Evolutionary conservation across 768 basidiomycete genomes (phyloP).

Genomic region (Serendipita vermifera): DNA sequence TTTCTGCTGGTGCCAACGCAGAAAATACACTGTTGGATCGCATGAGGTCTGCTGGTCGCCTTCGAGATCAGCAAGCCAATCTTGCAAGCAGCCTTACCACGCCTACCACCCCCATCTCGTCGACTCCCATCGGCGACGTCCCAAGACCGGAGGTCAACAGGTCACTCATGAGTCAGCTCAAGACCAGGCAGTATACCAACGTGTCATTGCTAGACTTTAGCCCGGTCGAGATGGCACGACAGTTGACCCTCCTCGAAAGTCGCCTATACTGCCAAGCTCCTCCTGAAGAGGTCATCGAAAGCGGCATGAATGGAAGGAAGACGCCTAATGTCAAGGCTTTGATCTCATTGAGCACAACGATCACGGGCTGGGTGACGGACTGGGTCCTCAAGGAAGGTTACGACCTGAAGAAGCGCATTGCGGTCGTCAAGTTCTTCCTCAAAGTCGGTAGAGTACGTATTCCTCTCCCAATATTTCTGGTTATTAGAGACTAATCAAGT

Average conservation of each 20-base stretch:
- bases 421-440: constrained; percentile 80
- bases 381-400: constrained; percentile 74
- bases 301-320: constrained; percentile 55
- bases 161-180: constrained; percentile 50
- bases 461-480: constrained; percentile 11
- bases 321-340: constrained; percentile 71
- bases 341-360: constrained; percentile 75
- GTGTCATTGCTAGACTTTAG: constrained; percentile 86
- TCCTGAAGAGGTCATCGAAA: constrained; percentile 80
- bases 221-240: constrained; percentile 78
- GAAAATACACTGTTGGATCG: constrained; percentile 29
- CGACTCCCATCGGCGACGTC: constrained; percentile 44
- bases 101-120: constrained; percentile 43
- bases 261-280: constrained; percentile 73
- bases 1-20: neutral
- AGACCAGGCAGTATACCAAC: constrained; percentile 46
- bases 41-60: constrained; percentile 40
- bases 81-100: constrained; percentile 52
- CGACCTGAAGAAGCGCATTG: constrained; percentile 72
- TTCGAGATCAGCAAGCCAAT: constrained; percentile 41
- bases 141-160: constrained; percentile 83
- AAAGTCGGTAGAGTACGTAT: constrained; percentile 75
- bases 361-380: constrained; percentile 95
- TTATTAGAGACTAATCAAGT: constrained; percentile 11
- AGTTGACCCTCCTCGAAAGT: constrained; percentile 89